Evolutionary conservation across 2,329 filamentous ascomycete genomes (phyloP).

Genomic region (Colletotrichum trifolii): DNA sequence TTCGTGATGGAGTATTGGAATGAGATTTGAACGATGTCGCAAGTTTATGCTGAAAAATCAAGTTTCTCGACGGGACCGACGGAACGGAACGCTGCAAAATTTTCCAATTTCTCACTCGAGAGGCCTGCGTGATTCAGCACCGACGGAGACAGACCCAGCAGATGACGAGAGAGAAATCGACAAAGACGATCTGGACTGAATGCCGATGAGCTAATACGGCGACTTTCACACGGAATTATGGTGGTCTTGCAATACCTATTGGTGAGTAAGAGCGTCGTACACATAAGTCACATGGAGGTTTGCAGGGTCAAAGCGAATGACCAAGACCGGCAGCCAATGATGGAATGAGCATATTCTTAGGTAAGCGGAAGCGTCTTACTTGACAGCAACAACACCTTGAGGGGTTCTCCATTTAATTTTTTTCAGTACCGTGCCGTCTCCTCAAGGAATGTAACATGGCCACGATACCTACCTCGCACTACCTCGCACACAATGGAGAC

Average conservation of each 20-base stretch:
- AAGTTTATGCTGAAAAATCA: constrained; percentile 17
- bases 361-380: background rate
- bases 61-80: background rate
- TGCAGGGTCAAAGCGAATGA: too few relatives aligned
- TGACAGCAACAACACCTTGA: background rate
- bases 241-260: too few relatives aligned
- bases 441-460: too few relatives aligned
- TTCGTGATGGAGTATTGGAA: background rate
- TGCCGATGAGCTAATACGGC: constrained; percentile 9
- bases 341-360: constrained; percentile 6
- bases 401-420: background rate
- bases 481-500: too few relatives aligned
- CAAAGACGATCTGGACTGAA: background rate
- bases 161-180: constrained; percentile 22
- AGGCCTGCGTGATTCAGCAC: constrained; percentile 7
- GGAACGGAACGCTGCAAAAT: background rate
- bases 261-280: too few relatives aligned
- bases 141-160: constrained; percentile 1
- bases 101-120: background rate
- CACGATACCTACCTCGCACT: too few relatives aligned
- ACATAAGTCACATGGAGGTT: too few relatives aligned
- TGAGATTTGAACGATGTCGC: constrained; percentile 19
- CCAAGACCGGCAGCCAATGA: background rate
- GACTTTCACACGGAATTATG: background rate
- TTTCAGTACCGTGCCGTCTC: too few relatives aligned